A percentile compares a stretch with the other conserved stretches of the same genome.
Evolutionary conservation across 805 yeast genomes (phyloP).

Genomic region (Sugiyamaella smithiae): DNA sequence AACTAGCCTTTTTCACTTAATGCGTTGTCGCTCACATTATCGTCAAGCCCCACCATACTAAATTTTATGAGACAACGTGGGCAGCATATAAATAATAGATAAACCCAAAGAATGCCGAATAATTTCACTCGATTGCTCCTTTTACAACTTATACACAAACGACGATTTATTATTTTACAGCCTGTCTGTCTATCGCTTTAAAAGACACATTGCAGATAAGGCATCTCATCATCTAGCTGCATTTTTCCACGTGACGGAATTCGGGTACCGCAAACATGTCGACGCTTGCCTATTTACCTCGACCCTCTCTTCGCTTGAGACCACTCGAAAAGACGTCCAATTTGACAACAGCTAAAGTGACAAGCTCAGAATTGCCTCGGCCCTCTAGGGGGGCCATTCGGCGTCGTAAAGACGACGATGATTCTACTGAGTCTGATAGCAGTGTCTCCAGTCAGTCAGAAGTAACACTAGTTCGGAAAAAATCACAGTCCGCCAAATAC

Average conservation of each 20-base stretch:
- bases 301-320: not conserved
- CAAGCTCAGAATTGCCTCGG: not conserved
- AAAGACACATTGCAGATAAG: no score
- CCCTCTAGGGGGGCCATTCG: not conserved
- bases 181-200: no score
- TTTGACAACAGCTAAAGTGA: not conserved
- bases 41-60: not conserved
- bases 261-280: slow-evolving; percentile 3
- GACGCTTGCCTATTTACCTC: slow-evolving; percentile 2
- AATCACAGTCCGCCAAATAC: slow-evolving; percentile 1
- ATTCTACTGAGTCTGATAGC: not conserved
- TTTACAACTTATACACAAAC: no score
- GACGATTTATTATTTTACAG: no score
- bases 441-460: not conserved
- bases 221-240: no score
- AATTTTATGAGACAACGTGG: no score
- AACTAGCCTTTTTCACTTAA: not conserved
- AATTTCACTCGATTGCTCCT: no score
- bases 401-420: not conserved
- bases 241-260: not conserved
- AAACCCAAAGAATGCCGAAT: no score
- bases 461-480: not conserved
- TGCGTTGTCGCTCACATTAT: not conserved
- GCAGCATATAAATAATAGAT: no score
- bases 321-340: not conserved